Evolutionary conservation across 2,329 filamentous ascomycete genomes (phyloP).

Genomic region (Trichoderma pleuroti): DNA sequence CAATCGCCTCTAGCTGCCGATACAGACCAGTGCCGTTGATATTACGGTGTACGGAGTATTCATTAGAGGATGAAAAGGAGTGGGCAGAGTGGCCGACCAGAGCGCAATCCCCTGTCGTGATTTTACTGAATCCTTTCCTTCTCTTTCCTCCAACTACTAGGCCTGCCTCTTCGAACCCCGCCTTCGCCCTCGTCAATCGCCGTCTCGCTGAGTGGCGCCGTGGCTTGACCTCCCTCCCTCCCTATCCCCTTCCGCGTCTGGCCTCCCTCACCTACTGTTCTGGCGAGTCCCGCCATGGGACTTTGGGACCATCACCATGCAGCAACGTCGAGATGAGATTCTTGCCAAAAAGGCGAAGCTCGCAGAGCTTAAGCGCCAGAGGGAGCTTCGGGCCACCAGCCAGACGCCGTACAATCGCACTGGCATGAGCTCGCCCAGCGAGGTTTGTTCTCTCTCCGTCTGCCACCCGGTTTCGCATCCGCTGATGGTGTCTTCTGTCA

Average conservation of each 20-base stretch:
- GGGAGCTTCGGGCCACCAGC: constrained; percentile 70
- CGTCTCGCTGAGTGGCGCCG: not conserved
- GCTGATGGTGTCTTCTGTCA: constrained; percentile 15
- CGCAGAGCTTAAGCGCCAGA: constrained; percentile 89
- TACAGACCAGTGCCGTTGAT: not conserved
- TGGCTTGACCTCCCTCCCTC: constrained; percentile 13
- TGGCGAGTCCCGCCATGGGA: constrained; percentile 46
- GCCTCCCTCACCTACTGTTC: not conserved
- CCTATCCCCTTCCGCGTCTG: not conserved
- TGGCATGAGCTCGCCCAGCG: constrained; percentile 63
- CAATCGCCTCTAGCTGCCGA: constrained; percentile 4
- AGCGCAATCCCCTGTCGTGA: not conserved
- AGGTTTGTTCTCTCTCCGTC: constrained; percentile 53
- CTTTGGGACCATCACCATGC: constrained; percentile 50
- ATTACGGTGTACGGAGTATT: constrained; percentile 7
- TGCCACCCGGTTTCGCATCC: not conserved
- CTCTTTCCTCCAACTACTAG: not conserved
- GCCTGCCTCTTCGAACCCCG: constrained; percentile 1
- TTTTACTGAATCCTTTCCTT: not conserved
- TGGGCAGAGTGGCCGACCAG: not conserved
- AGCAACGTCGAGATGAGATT: constrained; percentile 92
- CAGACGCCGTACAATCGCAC: constrained; percentile 69
- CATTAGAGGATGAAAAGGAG: constrained; percentile 5
- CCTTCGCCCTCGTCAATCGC: not conserved
- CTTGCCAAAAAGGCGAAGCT: constrained; percentile 95